These are phyloP conservation scores for Litchi chinensis DNA, from an alignment of 345 rosid species.

Conservation along the genomic window DNA sequence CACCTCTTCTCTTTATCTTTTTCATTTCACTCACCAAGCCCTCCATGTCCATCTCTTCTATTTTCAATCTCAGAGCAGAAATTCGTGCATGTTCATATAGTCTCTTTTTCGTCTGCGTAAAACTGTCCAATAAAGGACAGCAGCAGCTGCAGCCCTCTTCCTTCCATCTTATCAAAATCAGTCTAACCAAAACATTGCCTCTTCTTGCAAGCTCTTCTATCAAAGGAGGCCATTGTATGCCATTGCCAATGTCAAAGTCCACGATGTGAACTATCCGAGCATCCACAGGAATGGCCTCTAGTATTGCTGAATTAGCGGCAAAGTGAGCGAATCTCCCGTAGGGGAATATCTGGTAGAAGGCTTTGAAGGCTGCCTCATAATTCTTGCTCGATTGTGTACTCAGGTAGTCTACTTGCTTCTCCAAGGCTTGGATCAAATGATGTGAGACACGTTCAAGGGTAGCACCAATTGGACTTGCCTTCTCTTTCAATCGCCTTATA, in stretches of 20 bases:
- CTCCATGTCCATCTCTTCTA: constrained; percentile 35
- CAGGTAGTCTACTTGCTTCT: constrained; percentile 28
- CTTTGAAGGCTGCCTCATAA: constrained; percentile 34
- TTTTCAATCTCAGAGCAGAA: constrained; percentile 33
- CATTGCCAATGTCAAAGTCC: constrained; percentile 43
- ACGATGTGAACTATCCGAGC: constrained; percentile 28
- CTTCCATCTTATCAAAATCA: constrained; percentile 35
- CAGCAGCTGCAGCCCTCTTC: constrained; percentile 19
- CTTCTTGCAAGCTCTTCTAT: constrained; percentile 32
- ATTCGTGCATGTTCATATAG: constrained; percentile 23
- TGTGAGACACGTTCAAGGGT: constrained; percentile 27
- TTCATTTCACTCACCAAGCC: constrained; percentile 27
- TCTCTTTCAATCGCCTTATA: constrained; percentile 22
- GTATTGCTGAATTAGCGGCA: constrained; percentile 43
- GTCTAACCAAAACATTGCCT: constrained; percentile 16
- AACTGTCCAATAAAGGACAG: constrained; percentile 14
- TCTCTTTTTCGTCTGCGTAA: constrained; percentile 22
- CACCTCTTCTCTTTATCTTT: constrained; percentile 2
- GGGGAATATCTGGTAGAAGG: constrained; percentile 43
- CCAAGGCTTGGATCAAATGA: constrained; percentile 35
- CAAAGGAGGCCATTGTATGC: constrained; percentile 50
- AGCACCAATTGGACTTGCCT: constrained; percentile 31
- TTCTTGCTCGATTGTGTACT: constrained; percentile 34
- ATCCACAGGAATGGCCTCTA: constrained; percentile 37
- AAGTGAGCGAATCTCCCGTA: constrained; percentile 50